Base-by-base conservation (phyloP, 768 basidiomycete species). In the Leccinum truebloodii region DNA sequence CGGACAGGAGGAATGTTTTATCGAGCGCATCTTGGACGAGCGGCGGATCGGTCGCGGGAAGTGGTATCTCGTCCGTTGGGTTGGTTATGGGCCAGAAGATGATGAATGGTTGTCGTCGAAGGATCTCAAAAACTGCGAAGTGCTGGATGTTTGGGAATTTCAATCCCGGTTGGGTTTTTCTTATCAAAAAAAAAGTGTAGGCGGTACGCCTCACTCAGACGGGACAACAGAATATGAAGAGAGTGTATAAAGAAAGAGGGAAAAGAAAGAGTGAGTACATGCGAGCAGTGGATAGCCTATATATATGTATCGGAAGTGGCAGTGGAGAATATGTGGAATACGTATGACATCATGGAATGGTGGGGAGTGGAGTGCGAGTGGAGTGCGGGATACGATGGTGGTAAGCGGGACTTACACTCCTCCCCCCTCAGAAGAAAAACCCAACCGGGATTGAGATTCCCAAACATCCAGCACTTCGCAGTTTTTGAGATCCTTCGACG, bases 1-100 rank as follows among this genome's bases (percentile, higher is more conserved):
- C 9, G 37, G 52, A 0, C 1, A 28, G 6, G 14, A 18, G 2
- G 39, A 44, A 30, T 6, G 2, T 14, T 44, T 24, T 5, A 20
- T 55, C 8, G 49, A 50, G 6, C 12, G 6, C 3, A 54, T 54
- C 7, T 3, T 54, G 3, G 65, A 74, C 32, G 46, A 56, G 9
- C 54, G 62, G 0, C 28, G 44, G 0, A 44, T 57, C 2, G 69
- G 72, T 0, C 55, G 58, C 1, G 63, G 63, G 0, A 62, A 6
- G 8, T 53, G 58, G n/a, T 74, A 68, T 35, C 58, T 73, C 0
- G 59, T 74, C 0, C 56, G 60, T 0, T 74, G 72, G 71, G 4
- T 52, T 34, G 60, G 55, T 0, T 62, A 59, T 41, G 57, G 60
- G 0, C 37, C 50, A 1, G 54, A 61, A 14, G 57, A 64, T 4